Base-by-base conservation (phyloP, 176 grass and related monocot species). In the Panicum miliaceum region DNA sequence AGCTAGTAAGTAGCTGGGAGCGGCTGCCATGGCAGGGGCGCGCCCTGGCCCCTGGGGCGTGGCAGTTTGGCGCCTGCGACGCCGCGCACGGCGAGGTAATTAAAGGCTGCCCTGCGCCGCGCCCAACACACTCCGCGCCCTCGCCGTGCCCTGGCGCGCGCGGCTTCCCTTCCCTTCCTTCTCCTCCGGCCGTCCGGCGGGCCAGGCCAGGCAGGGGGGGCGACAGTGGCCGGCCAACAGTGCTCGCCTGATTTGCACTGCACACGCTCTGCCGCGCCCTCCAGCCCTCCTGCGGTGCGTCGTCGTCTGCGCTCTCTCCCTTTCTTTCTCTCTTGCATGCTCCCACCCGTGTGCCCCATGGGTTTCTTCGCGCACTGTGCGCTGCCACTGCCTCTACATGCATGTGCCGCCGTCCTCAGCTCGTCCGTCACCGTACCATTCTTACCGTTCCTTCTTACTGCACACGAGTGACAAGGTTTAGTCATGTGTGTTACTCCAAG, bases 301-400 rank as follows among this genome's bases (percentile, higher is more conserved):
- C 23, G 68, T 25, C 66, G 66, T 2, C 65, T 68, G 32, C 29
- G 9, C 54, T 61, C 37, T 27, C 77, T 47, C 25, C 18, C 58
- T 34, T 9, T 14, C 58, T 57, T 57, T n/a, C 32, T 57, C 19
- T 57, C 51, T 48, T 12, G 53, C 66, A 15, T 76, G 52, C 34
- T 75, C 56, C 2, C 68, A 50, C 41, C 76, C 59, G 16, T 84
- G 63, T 62, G 73, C 45, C 74, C 81, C 86, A 56, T 84, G 68
- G 81, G 68, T 89, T 84, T 89, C 75, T 89, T 89, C 86, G 62
- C 67, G 64, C n/a, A 15, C 69, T 73, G 68, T 72, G 29, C 10
- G 36, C 13, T 12, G 14, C 73, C 9, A 6, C n/a, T 38, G 34
- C 64, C 10, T 65, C 3, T 36, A 18, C 64, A 36, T 10, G 62